A percentile compares a stretch with the other conserved stretches of the same genome.
Conservation (phyloP, 1,284 basidiomycete species). For the Marasmius sp. region DNA sequence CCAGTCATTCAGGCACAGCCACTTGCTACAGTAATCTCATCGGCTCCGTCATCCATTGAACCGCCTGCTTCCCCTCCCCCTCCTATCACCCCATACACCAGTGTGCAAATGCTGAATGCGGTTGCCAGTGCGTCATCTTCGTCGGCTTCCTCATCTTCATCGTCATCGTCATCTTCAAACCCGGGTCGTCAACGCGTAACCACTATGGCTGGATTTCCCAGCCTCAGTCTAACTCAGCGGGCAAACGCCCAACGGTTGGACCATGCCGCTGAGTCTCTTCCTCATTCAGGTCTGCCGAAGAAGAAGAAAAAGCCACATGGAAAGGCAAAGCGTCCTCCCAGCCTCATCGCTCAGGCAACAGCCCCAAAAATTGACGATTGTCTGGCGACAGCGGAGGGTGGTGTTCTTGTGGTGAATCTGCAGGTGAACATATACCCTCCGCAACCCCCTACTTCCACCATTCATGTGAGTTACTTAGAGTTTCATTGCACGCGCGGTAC, state of each 20-base stretch:
- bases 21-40: too few species aligned
- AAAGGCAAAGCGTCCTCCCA: neutral
- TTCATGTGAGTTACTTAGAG: neutral
- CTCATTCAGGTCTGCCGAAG: neutral
- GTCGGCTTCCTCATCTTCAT: too few species aligned
- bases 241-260: neutral
- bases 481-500: neutral
- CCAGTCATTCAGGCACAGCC: too few species aligned
- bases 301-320: neutral
- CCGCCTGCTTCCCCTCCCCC: too few species aligned
- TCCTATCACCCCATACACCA: slow-evolving; percentile 26
- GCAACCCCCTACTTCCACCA: neutral
- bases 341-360: neutral
- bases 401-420: neutral
- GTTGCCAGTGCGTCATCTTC: neutral
- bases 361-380: neutral
- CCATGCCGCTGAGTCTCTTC: neutral
- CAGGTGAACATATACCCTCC: neutral
- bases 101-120: neutral
- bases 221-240: neutral
- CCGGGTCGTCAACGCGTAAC: neutral
- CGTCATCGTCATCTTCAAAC: neutral
- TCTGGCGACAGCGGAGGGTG: neutral
- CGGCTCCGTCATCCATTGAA: too few species aligned
- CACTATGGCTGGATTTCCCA: neutral